A percentile compares a stretch with the other conserved stretches of the same genome.
These are phyloP conservation scores for Macrophomina tecta DNA, from an alignment of 2,329 filamentous ascomycete genomes.

Conservation along the genomic window DNA sequence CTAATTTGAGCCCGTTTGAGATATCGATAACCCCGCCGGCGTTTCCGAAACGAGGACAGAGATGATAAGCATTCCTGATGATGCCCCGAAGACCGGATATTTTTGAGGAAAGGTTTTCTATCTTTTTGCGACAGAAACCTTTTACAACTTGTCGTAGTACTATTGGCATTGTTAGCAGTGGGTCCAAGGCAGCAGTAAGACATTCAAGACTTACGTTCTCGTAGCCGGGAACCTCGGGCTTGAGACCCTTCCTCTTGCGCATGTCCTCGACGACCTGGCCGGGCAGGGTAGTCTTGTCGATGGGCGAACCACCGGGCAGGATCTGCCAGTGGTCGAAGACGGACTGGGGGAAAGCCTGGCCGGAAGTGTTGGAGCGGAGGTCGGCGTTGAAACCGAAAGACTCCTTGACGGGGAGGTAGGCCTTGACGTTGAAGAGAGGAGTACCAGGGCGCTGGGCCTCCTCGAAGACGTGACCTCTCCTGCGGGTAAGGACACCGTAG, in stretches of 20 bases:
- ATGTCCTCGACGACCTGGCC: conserved; percentile 84
- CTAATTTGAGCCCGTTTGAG: conserved; percentile 40
- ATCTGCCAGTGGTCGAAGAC: conserved; percentile 99
- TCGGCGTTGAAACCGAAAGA: conserved; percentile 99
- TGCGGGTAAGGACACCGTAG: conserved; percentile 96
- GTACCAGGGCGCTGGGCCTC: conserved; percentile 99
- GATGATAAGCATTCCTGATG: conserved; percentile 43
- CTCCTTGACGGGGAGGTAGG: conserved; percentile 94
- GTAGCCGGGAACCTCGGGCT: conserved; percentile 89
- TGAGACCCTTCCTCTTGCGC: conserved; percentile 99
- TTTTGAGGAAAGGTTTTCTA: conserved; percentile 50
- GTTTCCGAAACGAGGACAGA: conserved; percentile 35
- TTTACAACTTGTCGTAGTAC: conserved; percentile 99
- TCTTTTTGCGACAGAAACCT: conserved; percentile 49
- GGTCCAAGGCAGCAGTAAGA: background rate
- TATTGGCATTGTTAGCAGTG: conserved; percentile 57
- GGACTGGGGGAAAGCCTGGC: conserved; percentile 98
- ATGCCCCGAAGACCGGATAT: conserved; percentile 38
- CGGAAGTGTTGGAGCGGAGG: conserved; percentile 89
- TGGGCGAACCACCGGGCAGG: conserved; percentile 88
- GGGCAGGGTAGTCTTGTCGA: conserved; percentile 81
- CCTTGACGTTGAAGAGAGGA: conserved; percentile 99
- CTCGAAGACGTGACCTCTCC: conserved; percentile 98
- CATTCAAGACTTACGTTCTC: conserved; percentile 78
- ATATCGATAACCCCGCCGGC: conserved; percentile 31